Evolutionary conservation across 2,329 filamentous ascomycete genomes (phyloP).

Genomic region (Hirsutella thompsonii): DNA sequence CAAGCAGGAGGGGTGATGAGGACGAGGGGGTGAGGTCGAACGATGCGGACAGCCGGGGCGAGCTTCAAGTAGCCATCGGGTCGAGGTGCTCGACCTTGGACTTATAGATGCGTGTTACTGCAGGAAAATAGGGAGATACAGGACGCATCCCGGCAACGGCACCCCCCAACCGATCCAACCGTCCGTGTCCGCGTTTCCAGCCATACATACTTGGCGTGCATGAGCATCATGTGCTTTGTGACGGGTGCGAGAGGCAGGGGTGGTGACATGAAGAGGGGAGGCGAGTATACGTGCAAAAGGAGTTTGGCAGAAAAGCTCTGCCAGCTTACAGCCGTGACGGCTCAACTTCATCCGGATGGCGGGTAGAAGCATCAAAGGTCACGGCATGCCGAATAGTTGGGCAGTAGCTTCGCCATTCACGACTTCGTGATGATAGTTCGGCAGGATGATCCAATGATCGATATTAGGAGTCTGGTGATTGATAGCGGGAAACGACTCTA

Average conservation of each 20-base stretch:
- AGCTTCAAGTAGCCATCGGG: background rate
- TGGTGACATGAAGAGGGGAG: background rate
- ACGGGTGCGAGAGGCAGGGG: background rate
- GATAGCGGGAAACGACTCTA: too few relatives aligned
- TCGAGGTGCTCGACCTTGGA: background rate
- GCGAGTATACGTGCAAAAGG: background rate
- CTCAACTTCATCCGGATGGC: too few relatives aligned
- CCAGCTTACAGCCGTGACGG: background rate
- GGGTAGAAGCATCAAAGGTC: too few relatives aligned
- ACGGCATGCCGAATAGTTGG: too few relatives aligned
- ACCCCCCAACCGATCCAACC: background rate
- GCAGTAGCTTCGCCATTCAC: too few relatives aligned
- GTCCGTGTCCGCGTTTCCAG: background rate
- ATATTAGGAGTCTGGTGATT: too few relatives aligned
- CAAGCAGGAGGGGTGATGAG: background rate
- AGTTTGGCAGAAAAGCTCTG: background rate
- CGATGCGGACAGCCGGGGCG: background rate
- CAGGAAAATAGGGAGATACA: background rate
- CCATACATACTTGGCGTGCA: slow-evolving; percentile 2
- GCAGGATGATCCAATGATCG: too few relatives aligned
- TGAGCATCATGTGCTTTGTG: slow-evolving; percentile 2
- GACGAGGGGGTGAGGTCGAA: background rate
- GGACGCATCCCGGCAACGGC: background rate
- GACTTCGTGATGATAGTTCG: too few relatives aligned
- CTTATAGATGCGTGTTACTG: slow-evolving; percentile 2